Evolutionary conservation across 345 rosid species (phyloP).

Genomic region (Acer negundo): DNA sequence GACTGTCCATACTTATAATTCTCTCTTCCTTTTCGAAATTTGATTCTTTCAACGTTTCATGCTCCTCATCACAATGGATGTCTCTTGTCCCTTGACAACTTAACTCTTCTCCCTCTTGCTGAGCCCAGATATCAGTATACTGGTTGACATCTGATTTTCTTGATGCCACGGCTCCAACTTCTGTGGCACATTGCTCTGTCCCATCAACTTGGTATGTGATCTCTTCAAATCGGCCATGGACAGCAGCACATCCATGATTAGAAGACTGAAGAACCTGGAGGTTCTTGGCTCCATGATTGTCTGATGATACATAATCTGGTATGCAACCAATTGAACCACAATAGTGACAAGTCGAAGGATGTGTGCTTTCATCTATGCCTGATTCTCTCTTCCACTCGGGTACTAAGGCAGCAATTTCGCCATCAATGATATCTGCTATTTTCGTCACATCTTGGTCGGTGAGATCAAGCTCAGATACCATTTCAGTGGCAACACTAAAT

Average conservation of each 20-base stretch:
- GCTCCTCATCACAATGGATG: conserved; percentile 44
- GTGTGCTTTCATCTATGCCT: conserved; percentile 30
- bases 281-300: conserved; percentile 33
- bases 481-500: conserved; percentile 76
- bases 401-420: conserved; percentile 66
- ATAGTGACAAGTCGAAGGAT: conserved; percentile 33
- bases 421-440: conserved; percentile 90
- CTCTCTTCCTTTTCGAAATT: conserved; percentile 36
- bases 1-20: conserved; percentile 37
- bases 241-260: conserved; percentile 45
- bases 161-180: conserved; percentile 22
- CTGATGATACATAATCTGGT: conserved; percentile 48
- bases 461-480: conserved; percentile 87
- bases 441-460: conserved; percentile 73
- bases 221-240: conserved; percentile 87
- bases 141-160: conserved; percentile 29
- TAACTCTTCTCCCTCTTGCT: conserved; percentile 37
- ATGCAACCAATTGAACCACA: conserved; percentile 42
- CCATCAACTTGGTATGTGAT: conserved; percentile 70
- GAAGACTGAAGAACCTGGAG: conserved; percentile 57
- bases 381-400: conserved; percentile 61
- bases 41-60: conserved; percentile 16
- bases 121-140: conserved; percentile 68
- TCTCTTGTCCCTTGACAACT: conserved; percentile 40
- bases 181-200: conserved; percentile 37